Conservation (phyloP, 805 yeast species). For the Candida stauntonica region DNA sequence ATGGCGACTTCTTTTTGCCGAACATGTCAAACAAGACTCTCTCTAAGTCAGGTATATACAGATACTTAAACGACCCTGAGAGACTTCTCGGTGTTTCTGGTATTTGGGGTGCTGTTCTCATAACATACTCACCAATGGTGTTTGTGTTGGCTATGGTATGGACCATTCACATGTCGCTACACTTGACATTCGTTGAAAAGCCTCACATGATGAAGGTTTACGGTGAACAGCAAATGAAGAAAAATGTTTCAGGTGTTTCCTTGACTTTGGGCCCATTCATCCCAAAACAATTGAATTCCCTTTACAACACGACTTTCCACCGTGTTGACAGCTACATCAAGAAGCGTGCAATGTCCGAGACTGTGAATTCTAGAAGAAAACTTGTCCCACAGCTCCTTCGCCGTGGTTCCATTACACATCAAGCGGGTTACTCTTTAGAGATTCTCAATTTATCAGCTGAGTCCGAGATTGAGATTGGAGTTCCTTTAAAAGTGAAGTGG, state of each 20-base stretch:
- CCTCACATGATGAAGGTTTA: conserved; percentile 74
- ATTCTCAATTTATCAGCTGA: conserved; percentile 18
- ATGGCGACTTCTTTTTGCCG: conserved; percentile 77
- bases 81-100: conserved; percentile 75
- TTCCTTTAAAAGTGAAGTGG: conserved; percentile 53
- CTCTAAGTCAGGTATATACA: conserved; percentile 75
- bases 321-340: conserved; percentile 28
- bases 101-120: conserved; percentile 64
- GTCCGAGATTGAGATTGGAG: conserved; percentile 39
- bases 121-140: conserved; percentile 49
- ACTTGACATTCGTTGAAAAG: conserved; percentile 69
- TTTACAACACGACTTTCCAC: conserved; percentile 39
- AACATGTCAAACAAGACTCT: conserved; percentile 45
- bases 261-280: conserved; percentile 33
- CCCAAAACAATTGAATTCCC: conserved; percentile 35
- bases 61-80: conserved; percentile 81
- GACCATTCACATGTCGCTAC: conserved; percentile 60
- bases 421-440: conserved; percentile 29
- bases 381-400: conserved; percentile 7
- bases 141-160: conserved; percentile 55
- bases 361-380: conserved; percentile 8
- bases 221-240: conserved; percentile 56
- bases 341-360: conserved; percentile 25
- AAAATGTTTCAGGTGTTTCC: conserved; percentile 45
- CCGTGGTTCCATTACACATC: conserved; percentile 21